Evolutionary conservation across 305 asterid genomes (phyloP).

Genomic region (Andrographis paniculata): DNA sequence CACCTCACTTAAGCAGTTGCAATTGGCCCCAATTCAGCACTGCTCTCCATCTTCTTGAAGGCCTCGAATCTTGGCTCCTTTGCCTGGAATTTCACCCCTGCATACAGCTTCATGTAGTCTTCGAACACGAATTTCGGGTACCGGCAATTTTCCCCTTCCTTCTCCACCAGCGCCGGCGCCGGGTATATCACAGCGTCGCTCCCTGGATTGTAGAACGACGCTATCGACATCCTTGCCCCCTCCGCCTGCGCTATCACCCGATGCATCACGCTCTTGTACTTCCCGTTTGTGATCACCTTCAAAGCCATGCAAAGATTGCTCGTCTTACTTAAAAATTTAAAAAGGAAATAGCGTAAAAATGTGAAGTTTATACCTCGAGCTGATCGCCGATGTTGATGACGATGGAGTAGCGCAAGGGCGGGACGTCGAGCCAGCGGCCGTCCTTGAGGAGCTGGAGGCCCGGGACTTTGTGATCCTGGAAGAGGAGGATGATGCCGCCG

Average conservation of each 20-base stretch:
- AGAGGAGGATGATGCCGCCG: constrained; percentile 88
- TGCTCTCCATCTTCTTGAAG: constrained; percentile 30
- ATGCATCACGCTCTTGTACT: constrained; percentile 62
- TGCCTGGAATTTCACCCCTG: constrained; percentile 47
- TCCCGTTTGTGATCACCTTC: constrained; percentile 58
- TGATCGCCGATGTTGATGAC: constrained; percentile 91
- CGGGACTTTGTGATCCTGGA: constrained; percentile 93
- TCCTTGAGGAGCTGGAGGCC: constrained; percentile 95
- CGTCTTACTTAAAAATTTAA: not conserved
- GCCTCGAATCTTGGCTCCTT: constrained; percentile 66
- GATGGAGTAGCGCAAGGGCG: constrained; percentile 86
- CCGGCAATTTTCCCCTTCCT: constrained; percentile 25
- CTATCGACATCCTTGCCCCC: constrained; percentile 54
- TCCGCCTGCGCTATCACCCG: constrained; percentile 53
- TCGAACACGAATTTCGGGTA: constrained; percentile 61
- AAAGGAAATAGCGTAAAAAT: no score
- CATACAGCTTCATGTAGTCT: constrained; percentile 59
- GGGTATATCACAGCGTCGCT: constrained; percentile 60
- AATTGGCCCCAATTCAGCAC: no score
- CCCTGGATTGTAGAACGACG: constrained; percentile 67
- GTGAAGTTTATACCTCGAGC: constrained; percentile 3
- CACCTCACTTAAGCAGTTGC: no score
- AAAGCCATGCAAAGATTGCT: not conserved
- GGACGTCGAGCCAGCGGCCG: constrained; percentile 83
- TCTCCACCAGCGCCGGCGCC: constrained; percentile 47